A percentile compares a stretch with the other conserved stretches of the same genome.
These are phyloP conservation scores for Arthrobotrys megalospora DNA, from an alignment of 2,329 filamentous ascomycete genomes.

Conservation along the genomic window DNA sequence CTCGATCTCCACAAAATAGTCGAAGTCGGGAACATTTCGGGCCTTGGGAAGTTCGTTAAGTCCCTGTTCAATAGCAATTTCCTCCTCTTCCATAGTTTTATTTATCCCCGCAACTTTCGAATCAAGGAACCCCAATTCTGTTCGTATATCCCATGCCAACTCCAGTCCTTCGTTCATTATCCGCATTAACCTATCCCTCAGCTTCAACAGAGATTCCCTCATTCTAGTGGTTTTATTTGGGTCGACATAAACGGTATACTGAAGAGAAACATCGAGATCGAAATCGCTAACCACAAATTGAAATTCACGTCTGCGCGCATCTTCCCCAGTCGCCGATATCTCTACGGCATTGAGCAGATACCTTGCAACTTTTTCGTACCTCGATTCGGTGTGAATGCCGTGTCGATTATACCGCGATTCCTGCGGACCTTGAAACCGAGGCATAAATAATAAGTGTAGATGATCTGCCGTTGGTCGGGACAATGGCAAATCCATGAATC, in stretches of 20 bases:
- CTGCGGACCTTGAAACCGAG: slow-evolving; percentile 21
- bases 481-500: background rate
- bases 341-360: slow-evolving; percentile 45
- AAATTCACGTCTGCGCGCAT: slow-evolving; percentile 15
- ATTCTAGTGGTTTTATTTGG: slow-evolving; percentile 48
- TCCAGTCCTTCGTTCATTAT: background rate
- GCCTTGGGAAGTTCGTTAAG: background rate
- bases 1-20: background rate
- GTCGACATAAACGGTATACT: slow-evolving; percentile 38
- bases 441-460: slow-evolving; percentile 27
- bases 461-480: slow-evolving; percentile 36
- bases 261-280: slow-evolving; percentile 34
- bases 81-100: slow-evolving; percentile 5
- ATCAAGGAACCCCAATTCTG: slow-evolving; percentile 24
- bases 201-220: slow-evolving; percentile 20
- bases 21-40: too few species aligned
- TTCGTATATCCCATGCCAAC: slow-evolving; percentile 33
- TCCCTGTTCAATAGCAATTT: background rate
- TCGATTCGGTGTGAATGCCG: slow-evolving; percentile 22
- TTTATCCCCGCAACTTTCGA: slow-evolving; percentile 23
- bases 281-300: slow-evolving; percentile 36
- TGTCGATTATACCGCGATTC: background rate
- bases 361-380: slow-evolving; percentile 25
- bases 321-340: background rate
- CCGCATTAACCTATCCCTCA: slow-evolving; percentile 21